Evolutionary conservation across 805 yeast species (phyloP).

Genomic region (Saturnispora bothae): DNA sequence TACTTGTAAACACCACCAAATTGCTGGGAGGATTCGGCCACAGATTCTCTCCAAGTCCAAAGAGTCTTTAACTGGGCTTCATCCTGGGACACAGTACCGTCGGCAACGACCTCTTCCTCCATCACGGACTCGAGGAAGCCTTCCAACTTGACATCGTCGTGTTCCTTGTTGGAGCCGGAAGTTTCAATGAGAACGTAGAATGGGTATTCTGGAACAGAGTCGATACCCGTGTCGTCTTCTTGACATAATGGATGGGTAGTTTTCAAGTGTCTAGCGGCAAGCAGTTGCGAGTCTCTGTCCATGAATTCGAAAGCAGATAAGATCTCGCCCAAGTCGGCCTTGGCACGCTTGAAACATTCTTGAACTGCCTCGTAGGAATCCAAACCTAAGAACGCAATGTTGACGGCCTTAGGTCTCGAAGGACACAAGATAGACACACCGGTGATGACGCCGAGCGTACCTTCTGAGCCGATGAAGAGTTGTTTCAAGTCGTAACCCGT

Average conservation of each 20-base stretch:
- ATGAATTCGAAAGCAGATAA: constrained; percentile 89
- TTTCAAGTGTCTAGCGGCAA: constrained; percentile 53
- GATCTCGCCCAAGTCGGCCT: constrained; percentile 70
- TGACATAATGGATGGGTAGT: constrained; percentile 56
- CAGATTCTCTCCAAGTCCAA: constrained; percentile 94
- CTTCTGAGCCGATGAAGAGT: constrained; percentile 88
- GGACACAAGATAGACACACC: constrained; percentile 88
- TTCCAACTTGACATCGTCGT: constrained; percentile 86
- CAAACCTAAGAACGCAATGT: constrained; percentile 82
- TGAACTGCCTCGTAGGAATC: constrained; percentile 77
- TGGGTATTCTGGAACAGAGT: constrained; percentile 48
- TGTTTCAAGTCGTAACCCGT: constrained; percentile 93
- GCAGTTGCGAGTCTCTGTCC: constrained; percentile 62
- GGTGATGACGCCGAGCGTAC: constrained; percentile 83
- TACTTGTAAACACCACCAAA: constrained; percentile 96
- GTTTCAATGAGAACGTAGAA: constrained; percentile 90
- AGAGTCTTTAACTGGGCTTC: constrained; percentile 73
- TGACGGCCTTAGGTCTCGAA: constrained; percentile 72
- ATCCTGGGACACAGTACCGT: constrained; percentile 94
- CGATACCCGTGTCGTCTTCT: constrained; percentile 44
- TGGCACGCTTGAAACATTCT: constrained; percentile 68
- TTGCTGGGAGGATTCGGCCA: constrained; percentile 78
- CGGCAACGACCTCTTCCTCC: constrained; percentile 77
- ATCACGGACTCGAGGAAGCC: constrained; percentile 71
- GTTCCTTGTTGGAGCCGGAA: constrained; percentile 89